phyloP scores from a whole-genome alignment of 1,284 basidiomycete genomes.

The Meira miltonrushii region DNA sequence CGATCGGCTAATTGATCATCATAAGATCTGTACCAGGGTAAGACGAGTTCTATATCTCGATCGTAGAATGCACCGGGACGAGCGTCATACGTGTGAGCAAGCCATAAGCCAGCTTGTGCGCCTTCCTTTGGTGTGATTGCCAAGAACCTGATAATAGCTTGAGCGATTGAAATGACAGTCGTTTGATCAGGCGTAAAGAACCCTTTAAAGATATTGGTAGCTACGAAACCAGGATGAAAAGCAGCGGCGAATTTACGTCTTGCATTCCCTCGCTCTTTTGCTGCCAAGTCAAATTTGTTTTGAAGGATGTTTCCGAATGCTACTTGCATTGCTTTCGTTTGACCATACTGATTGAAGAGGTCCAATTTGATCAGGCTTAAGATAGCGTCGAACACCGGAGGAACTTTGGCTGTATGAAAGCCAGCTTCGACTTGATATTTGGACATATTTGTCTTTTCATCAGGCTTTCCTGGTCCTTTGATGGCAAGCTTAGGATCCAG shows the following conservation, averaged over 20 bases:
- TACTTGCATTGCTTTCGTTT: constrained; percentile 8
- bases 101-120: constrained; percentile 2
- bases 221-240: constrained; percentile 7
- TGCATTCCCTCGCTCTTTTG: background rate
- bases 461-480: background rate
- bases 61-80: constrained; percentile 6
- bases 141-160: background rate
- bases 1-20: background rate
- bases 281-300: background rate
- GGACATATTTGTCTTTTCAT: background rate
- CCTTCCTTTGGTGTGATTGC: constrained; percentile 5
- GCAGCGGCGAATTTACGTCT: background rate
- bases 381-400: background rate
- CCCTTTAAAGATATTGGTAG: constrained; percentile 8
- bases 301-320: constrained; percentile 1
- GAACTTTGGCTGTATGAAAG: background rate
- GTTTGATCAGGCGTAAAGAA: background rate
- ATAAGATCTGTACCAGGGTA: constrained; percentile 3
- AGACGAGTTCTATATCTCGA: background rate
- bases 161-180: background rate
- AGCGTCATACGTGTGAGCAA: background rate
- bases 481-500: too few species aligned
- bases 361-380: background rate
- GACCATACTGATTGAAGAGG: background rate
- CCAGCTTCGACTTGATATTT: background rate